Percentiles rank a stretch among this genome's conserved stretches.
Conservation (phyloP, 2,329 filamentous ascomycete species). For the Aspergillus thermomutatus region DNA sequence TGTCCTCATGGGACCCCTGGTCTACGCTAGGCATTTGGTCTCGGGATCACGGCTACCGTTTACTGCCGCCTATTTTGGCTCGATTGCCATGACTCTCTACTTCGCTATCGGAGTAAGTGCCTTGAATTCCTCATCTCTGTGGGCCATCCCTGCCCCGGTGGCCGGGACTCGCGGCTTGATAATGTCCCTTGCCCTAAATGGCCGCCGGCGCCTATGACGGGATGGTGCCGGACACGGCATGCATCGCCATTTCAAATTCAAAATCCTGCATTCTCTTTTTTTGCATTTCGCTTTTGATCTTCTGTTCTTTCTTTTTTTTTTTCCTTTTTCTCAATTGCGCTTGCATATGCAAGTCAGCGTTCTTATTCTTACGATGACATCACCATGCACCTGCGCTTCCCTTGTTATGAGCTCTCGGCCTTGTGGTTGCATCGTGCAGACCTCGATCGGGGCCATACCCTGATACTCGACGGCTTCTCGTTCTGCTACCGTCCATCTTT, state of each 20-base stretch:
- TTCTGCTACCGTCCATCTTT: neutral
- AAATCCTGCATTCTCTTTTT: slow-evolving; percentile 1
- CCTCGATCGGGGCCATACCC: neutral
- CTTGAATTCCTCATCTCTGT: slow-evolving; percentile 12
- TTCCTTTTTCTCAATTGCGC: too few relatives aligned
- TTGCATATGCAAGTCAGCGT: neutral
- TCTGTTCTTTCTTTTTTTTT: too few relatives aligned
- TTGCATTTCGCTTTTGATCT: too few relatives aligned
- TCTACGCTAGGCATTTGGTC: slow-evolving; percentile 78
- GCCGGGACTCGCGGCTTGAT: neutral
- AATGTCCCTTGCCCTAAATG: neutral
- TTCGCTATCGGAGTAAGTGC: slow-evolving; percentile 85
- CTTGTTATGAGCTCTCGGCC: neutral
- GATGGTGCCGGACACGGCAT: neutral
- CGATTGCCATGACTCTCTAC: slow-evolving; percentile 83
- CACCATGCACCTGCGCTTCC: neutral
- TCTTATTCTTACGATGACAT: slow-evolving; percentile 8
- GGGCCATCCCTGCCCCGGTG: slow-evolving; percentile 1
- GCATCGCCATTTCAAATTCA: neutral
- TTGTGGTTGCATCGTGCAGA: neutral
- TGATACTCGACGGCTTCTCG: neutral
- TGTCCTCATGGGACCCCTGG: slow-evolving; percentile 84
- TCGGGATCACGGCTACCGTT: slow-evolving; percentile 86
- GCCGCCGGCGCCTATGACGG: too few relatives aligned
- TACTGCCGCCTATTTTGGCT: slow-evolving; percentile 91